phyloP scores from a whole-genome alignment of 164 flowering plant species.

The Macadamia tetraphylla region DNA sequence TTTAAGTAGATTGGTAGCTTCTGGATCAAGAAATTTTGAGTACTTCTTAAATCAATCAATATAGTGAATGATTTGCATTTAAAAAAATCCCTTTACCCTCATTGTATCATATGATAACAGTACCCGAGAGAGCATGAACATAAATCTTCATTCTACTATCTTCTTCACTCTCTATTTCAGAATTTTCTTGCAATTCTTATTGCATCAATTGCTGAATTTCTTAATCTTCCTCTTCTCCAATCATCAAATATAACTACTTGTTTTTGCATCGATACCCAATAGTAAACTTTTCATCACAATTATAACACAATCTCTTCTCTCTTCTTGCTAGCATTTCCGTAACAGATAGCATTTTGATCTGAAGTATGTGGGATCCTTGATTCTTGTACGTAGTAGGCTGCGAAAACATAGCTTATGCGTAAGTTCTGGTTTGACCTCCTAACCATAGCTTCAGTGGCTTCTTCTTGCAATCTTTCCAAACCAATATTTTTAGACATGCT shows the following conservation, averaged over 20 bases:
- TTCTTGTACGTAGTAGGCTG: too few species aligned
- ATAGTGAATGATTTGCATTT: background rate
- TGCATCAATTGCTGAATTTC: too few species aligned
- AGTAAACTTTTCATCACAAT: background rate
- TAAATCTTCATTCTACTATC: background rate
- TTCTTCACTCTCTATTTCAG: background rate
- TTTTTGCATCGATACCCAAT: background rate
- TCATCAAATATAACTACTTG: background rate
- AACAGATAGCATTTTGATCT: background rate
- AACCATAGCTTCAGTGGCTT: background rate
- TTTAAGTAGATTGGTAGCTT: background rate
- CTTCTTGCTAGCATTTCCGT: background rate
- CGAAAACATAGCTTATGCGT: too few species aligned
- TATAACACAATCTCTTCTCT: background rate
- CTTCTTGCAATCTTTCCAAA: background rate
- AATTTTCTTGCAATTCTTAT: background rate
- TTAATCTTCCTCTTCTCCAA: background rate
- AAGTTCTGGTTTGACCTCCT: too few species aligned
- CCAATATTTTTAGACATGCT: background rate
- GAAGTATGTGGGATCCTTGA: background rate
- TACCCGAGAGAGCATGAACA: background rate
- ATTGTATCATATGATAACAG: background rate
- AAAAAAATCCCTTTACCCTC: background rate
- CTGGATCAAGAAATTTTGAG: too few species aligned
- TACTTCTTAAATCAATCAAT: background rate